These are phyloP conservation scores for Trametes punicea DNA, from an alignment of 768 basidiomycete species.

Conservation along the genomic window DNA sequence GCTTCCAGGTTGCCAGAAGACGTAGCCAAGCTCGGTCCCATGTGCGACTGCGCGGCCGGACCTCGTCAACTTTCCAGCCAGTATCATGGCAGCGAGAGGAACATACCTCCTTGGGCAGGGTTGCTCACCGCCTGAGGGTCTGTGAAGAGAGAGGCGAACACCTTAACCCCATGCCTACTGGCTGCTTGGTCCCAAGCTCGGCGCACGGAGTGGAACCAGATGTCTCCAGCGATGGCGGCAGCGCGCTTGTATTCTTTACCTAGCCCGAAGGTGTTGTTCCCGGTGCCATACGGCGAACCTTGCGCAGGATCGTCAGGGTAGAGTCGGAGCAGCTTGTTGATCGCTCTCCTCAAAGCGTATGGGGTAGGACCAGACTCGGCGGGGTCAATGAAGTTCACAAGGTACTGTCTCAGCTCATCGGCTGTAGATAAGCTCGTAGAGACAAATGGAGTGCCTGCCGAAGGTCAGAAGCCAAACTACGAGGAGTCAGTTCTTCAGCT, in stretches of 20 bases:
- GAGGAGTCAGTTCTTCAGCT: not conserved
- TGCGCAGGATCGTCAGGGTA: slow-evolving; percentile 42
- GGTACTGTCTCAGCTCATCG: not conserved
- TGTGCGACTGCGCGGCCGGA: slow-evolving; percentile 8
- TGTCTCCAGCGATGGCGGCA: slow-evolving; percentile 40
- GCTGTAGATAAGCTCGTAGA: slow-evolving; percentile 19
- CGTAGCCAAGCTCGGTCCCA: slow-evolving; percentile 21
- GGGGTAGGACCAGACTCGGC: not conserved
- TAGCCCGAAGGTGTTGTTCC: slow-evolving; percentile 43
- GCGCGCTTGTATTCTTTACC: slow-evolving; percentile 38
- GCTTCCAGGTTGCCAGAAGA: slow-evolving; percentile 10
- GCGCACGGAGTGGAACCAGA: slow-evolving; percentile 38
- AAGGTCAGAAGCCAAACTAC: not conserved
- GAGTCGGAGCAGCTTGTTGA: slow-evolving; percentile 31
- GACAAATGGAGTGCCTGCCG: slow-evolving; percentile 37
- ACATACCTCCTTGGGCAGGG: slow-evolving; percentile 4
- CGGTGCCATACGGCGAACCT: slow-evolving; percentile 47
- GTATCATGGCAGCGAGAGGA: not conserved
- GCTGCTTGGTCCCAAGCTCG: slow-evolving; percentile 41
- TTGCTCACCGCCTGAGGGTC: slow-evolving; percentile 29
- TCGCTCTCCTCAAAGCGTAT: not conserved
- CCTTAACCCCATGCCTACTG: slow-evolving; percentile 34
- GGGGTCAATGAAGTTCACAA: slow-evolving; percentile 4
- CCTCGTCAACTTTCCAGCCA: too few species aligned
- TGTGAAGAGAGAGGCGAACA: slow-evolving; percentile 43